Conservation (phyloP, 2,329 filamentous ascomycete genomes). For the Delphinella strobiligena region DNA sequence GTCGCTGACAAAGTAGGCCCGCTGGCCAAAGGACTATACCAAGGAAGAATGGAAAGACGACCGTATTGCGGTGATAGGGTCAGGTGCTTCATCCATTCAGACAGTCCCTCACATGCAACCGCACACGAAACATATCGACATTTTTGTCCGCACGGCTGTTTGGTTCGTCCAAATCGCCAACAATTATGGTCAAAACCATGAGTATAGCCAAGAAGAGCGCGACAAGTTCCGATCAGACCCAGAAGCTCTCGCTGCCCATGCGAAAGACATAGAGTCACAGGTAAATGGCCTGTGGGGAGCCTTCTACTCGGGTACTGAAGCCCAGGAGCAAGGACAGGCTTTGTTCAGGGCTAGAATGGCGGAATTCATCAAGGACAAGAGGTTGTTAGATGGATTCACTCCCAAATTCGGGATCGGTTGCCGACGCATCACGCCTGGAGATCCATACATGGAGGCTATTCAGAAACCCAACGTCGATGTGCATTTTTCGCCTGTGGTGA, state of each 20-base stretch:
- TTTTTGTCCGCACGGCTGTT: constrained; percentile 35
- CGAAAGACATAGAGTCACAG: constrained; percentile 34
- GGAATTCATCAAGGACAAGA: constrained; percentile 39
- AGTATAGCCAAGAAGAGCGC: constrained; percentile 31
- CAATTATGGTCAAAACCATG: constrained; percentile 33
- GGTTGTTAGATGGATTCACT: constrained; percentile 35
- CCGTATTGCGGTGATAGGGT: constrained; percentile 33
- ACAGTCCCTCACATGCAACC: constrained; percentile 37
- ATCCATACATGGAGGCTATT: constrained; percentile 40
- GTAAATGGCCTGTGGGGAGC: constrained; percentile 36
- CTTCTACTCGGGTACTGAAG: constrained; percentile 32
- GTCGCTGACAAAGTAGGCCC: no score
- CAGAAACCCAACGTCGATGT: constrained; percentile 39
- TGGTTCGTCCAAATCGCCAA: constrained; percentile 35
- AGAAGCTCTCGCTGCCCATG: constrained; percentile 29
- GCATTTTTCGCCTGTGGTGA: constrained; percentile 34
- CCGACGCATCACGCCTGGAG: constrained; percentile 35
- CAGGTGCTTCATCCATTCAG: constrained; percentile 33
- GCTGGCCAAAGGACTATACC: constrained; percentile 35
- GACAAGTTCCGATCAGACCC: constrained; percentile 31
- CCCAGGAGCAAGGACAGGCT: constrained; percentile 27
- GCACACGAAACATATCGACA: constrained; percentile 31
- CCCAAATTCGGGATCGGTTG: constrained; percentile 35
- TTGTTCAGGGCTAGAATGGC: constrained; percentile 33
- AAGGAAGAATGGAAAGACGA: constrained; percentile 31